Conservation (phyloP, 2,329 filamentous ascomycete species). For the Xylaria sp. region DNA sequence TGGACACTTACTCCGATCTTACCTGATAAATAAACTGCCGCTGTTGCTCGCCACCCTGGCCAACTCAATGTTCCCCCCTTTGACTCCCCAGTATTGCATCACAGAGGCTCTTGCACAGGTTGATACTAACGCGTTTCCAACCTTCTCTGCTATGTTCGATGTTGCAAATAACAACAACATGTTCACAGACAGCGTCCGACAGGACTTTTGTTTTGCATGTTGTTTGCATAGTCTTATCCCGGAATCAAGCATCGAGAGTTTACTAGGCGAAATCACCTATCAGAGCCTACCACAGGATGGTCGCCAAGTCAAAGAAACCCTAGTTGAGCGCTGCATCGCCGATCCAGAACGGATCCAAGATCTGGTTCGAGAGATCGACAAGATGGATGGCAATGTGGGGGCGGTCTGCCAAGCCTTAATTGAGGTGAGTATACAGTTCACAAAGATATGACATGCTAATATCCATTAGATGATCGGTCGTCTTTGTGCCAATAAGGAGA, state of each 20-base stretch:
- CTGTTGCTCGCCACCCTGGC: constrained; percentile 63
- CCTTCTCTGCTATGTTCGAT: constrained; percentile 67
- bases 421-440: constrained; percentile 62
- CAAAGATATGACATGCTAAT: constrained; percentile 9
- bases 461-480: constrained; percentile 68
- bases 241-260: constrained; percentile 77
- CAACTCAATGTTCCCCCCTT: constrained; percentile 76
- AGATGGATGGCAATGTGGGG: constrained; percentile 90
- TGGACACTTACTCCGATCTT: constrained; percentile 83
- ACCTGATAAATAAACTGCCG: constrained; percentile 76
- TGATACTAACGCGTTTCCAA: constrained; percentile 79
- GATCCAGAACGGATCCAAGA: constrained; percentile 80
- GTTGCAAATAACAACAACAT: constrained; percentile 66
- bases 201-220: constrained; percentile 89
- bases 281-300: constrained; percentile 78
- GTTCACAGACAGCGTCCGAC: constrained; percentile 67
- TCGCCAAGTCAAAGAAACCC: constrained; percentile 78
- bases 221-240: constrained; percentile 87
- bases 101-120: constrained; percentile 79
- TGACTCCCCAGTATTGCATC: constrained; percentile 77
- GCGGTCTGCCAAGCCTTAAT: constrained; percentile 82
- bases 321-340: constrained; percentile 80
- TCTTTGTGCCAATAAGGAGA: constrained; percentile 78
- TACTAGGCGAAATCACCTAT: constrained; percentile 87
- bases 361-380: constrained; percentile 83